Evolutionary conservation across 2,329 filamentous ascomycete genomes (phyloP).

Genomic region (Diaporthe aspalathi): DNA sequence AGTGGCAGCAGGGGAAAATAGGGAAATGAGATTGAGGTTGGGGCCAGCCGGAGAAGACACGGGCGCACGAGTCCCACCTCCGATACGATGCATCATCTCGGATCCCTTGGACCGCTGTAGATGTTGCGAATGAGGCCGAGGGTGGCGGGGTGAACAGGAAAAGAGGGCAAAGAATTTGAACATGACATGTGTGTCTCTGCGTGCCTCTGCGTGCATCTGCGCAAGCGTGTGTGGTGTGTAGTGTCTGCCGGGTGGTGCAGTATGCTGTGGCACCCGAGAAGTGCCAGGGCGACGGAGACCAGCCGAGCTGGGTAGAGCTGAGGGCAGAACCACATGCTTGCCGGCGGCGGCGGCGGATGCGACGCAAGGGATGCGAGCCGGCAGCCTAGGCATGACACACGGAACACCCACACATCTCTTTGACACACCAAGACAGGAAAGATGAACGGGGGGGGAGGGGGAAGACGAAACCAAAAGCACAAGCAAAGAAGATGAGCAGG

Average conservation of each 20-base stretch:
- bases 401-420: too few species aligned
- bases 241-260: too few species aligned
- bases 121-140: not conserved
- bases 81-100: slow-evolving; percentile 20
- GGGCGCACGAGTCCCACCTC: slow-evolving; percentile 4
- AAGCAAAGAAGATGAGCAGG: slow-evolving; percentile 20
- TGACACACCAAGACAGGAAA: slow-evolving; percentile 2
- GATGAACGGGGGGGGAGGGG: slow-evolving; percentile 19
- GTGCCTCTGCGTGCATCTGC: not conserved
- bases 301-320: not conserved
- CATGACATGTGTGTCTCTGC: not conserved
- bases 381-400: slow-evolving; percentile 6
- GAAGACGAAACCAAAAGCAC: slow-evolving; percentile 13
- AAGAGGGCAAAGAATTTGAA: not conserved
- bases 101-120: slow-evolving; percentile 19
- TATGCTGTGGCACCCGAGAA: not conserved
- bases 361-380: slow-evolving; percentile 15
- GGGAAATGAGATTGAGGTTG: slow-evolving; percentile 29
- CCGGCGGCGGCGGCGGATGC: slow-evolving; percentile 23
- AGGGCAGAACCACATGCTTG: slow-evolving; percentile 11
- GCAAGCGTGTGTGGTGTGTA: too few species aligned
- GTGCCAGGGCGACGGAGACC: not conserved
- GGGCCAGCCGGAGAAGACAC: slow-evolving; percentile 21
- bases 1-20: slow-evolving; percentile 5
- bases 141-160: not conserved